Evolutionary conservation across 768 basidiomycete species (phyloP).

Genomic region (Hygrophorus pudorinus): DNA sequence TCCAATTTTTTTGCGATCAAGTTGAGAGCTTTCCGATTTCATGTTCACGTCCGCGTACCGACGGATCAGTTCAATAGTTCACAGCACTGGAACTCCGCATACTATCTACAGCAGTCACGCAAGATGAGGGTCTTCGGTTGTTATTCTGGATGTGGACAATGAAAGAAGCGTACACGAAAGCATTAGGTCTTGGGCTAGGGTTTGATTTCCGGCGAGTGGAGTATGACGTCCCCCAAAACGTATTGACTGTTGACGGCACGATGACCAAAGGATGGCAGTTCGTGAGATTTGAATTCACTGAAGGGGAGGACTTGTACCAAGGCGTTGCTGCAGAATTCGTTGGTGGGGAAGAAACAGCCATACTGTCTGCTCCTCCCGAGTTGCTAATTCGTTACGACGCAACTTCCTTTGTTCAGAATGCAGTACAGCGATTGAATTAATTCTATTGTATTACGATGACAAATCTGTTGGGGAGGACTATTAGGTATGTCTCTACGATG

Average conservation of each 20-base stretch:
- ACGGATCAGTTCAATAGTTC: constrained; percentile 21
- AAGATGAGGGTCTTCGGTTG: constrained; percentile 41
- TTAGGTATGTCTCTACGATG: neutral
- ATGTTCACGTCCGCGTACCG: neutral
- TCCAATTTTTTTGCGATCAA: constrained; percentile 56
- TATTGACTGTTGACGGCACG: constrained; percentile 50
- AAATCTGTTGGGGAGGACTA: neutral
- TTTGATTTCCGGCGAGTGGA: constrained; percentile 75
- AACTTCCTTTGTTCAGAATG: constrained; percentile 34
- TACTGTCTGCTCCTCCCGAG: constrained; percentile 19
- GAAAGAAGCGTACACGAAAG: constrained; percentile 90
- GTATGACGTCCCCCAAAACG: constrained; percentile 44
- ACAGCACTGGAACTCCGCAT: constrained; percentile 31
- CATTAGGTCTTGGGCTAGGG: constrained; percentile 72
- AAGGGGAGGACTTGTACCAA: constrained; percentile 45
- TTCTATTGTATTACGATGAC: neutral
- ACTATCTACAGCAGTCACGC: constrained; percentile 30
- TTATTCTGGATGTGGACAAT: constrained; percentile 86
- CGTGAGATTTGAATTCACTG: constrained; percentile 43
- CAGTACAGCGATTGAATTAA: constrained; percentile 29
- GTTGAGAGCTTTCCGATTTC: constrained; percentile 24
- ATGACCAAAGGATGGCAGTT: constrained; percentile 59
- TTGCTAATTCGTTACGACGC: constrained; percentile 40
- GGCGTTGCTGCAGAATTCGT: constrained; percentile 57
- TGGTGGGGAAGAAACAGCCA: constrained; percentile 30